phyloP scores from a whole-genome alignment of 768 basidiomycete genomes.

The Favolaschia claudopus region DNA sequence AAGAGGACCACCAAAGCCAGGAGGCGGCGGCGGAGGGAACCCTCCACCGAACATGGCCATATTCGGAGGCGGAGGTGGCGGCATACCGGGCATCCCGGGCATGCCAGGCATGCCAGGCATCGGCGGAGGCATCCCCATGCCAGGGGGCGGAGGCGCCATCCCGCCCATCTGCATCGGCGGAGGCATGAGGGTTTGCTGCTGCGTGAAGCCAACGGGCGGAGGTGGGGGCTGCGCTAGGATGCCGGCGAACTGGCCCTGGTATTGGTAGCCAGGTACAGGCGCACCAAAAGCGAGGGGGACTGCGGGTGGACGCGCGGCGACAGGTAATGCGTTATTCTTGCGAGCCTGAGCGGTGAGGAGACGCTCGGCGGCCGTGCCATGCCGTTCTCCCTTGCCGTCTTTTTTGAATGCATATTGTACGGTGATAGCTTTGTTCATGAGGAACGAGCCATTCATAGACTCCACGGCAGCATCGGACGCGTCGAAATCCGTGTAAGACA shows the following conservation, averaged over 20 bases:
- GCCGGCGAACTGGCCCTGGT: slow-evolving; percentile 95
- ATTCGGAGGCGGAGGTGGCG: slow-evolving; percentile 37
- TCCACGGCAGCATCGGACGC: slow-evolving; percentile 96
- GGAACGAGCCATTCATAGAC: slow-evolving; percentile 96
- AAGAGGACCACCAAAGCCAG: slow-evolving; percentile 66
- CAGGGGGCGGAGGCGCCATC: slow-evolving; percentile 21
- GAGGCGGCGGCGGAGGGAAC: slow-evolving; percentile 66
- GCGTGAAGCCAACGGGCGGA: slow-evolving; percentile 80
- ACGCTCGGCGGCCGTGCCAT: slow-evolving; percentile 96
- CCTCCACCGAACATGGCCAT: slow-evolving; percentile 61
- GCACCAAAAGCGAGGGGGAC: slow-evolving; percentile 77
- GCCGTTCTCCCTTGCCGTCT: slow-evolving; percentile 97
- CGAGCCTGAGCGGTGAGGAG: slow-evolving; percentile 94
- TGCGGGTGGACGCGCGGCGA: slow-evolving; percentile 76
- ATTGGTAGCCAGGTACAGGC: slow-evolving; percentile 74
- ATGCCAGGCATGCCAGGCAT: slow-evolving; percentile 35
- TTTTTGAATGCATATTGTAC: slow-evolving; percentile 99
- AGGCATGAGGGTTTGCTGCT: slow-evolving; percentile 74
- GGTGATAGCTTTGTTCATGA: slow-evolving; percentile 97
- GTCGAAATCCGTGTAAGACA: slow-evolving; percentile 97
- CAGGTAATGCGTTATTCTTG: slow-evolving; percentile 91
- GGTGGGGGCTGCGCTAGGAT: slow-evolving; percentile 84
- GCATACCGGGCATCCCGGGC: slow-evolving; percentile 36
- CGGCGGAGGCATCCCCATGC: slow-evolving; percentile 28
- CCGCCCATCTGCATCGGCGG: slow-evolving; percentile 53